Evolutionary conservation across 108 stramenopile genomes (phyloP), one percentile per base, ranked within the genome.

Genomic region (Stephanodiscus triporus): DNA sequence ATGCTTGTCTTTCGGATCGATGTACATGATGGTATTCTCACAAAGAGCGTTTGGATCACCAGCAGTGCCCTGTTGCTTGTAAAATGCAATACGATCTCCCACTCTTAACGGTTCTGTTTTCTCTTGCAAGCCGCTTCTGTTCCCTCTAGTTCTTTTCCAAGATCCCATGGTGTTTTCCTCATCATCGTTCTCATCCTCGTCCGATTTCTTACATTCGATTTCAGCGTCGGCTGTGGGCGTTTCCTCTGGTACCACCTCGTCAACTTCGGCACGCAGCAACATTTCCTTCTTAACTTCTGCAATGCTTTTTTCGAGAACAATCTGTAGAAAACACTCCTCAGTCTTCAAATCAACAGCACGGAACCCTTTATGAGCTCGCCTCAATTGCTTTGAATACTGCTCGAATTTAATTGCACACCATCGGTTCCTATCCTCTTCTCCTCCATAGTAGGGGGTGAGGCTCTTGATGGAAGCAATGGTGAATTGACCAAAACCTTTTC

Each of bases 381-480:
- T 69, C 51, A 69, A 57, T 30, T 69, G 68, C 37, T 69, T 69
- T 4, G 19, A 58, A 38, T 69, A 69, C 56, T 40, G 56, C 24
- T 58, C 51, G 16, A 69, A 9, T 69, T 55, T 69, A 11, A 24
- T 56, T 9, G 56, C 8, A 17, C 68, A 69, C 68, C 68, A 69
- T 17, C 22, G 40, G 56, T 43, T 40, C 56, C 26, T 51, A 17
- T 69, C 55, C 14, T 61, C 60, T 19, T 20, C 60, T 40, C 56
- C 60, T 40, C 56, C 68, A 29, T 69, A 26, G 24, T 69, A 57
- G 1, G 54, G 56, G 30, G 55, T 43, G n/a, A 69, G 56, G 4
- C 55, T 43, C 43, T 20, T 42, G 2, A 23, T 29, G 0, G 68
- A 40, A 51, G 56, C 68, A 45, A 57, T 57, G 27, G 9, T 13